Base-by-base conservation (phyloP, 2,329 filamentous ascomycete genomes). In the Aspergillus sp. region DNA sequence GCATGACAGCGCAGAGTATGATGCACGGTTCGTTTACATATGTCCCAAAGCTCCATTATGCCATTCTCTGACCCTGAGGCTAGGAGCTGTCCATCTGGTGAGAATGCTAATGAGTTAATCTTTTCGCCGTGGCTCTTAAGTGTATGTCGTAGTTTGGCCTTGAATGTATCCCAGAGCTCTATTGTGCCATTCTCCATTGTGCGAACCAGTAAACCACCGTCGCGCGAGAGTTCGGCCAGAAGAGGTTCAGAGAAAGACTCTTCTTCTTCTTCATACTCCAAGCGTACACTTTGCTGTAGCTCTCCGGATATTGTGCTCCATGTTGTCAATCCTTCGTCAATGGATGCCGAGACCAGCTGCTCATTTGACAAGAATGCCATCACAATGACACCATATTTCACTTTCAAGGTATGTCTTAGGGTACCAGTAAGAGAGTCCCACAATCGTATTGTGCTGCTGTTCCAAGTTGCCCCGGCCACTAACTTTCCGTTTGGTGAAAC, bases 341-440 rank as follows among this genome's bases (percentile, higher is more conserved):
- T 0, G 5, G 39, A 43, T 43, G 9, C 7, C 39, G n/a, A 43
- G 5, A 43, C 15, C 39, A 43, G 10, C 0, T 13, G 4, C 17
- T 43, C 15, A 17, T 17, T 13, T 2, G n/a, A 19, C 4, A 43
- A 43, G 1, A 43, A 43, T 1, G 0, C 39, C 9, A 43, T n/a
- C 15, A 3, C 39, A n/a, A 2, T 19, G 0, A 1, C 1, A 4
- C 1, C 10, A 43, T 7, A 0, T 17, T 19, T 0, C 0, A 0
- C 39, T 19, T 43, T 5, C 6, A 43, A 2, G 39, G n/a, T 17
- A 43, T 12, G 15, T 43, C 7, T 43, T 1, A n/a, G 7, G 19
- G 39, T 13, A 19, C 39, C 39, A 2, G 6, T 4, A 43, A 19
- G 7, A 6, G 39, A 4, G 17, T 43, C 39, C n/a, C n/a, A 43